Conservation (phyloP, 768 basidiomycete genomes). For the Obba rivulosa region DNA sequence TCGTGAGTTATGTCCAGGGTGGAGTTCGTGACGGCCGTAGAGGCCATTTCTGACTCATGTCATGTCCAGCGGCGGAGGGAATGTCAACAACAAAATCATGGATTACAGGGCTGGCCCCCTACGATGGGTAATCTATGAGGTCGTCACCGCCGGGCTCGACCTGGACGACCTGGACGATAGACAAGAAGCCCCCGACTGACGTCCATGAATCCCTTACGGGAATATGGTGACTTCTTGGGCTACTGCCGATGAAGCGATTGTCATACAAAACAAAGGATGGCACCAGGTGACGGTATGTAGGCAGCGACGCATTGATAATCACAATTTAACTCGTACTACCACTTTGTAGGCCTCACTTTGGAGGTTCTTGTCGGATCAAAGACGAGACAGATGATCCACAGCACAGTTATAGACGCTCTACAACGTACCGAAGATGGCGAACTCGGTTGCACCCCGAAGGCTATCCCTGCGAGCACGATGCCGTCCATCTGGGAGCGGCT, state of each 20-base stretch:
- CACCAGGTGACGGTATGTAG: background rate
- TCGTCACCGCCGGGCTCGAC: background rate
- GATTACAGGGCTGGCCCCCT: background rate
- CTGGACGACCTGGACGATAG: background rate
- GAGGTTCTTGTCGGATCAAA: background rate
- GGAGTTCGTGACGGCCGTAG: no score
- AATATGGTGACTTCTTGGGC: background rate
- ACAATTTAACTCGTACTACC: background rate
- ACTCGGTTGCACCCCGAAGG: no score
- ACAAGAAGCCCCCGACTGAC: background rate
- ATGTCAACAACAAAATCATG: background rate
- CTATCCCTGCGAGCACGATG: no score
- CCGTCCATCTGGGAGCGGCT: no score
- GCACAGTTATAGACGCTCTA: background rate
- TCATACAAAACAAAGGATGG: no score
- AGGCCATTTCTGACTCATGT: no score
- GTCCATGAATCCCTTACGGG: background rate
- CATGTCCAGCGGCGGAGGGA: background rate
- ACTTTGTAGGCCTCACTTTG: background rate
- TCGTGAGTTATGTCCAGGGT: no score
- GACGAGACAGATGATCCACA: conserved; percentile 3
- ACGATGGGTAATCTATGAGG: conserved; percentile 1
- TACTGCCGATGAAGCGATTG: background rate
- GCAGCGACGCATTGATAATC: background rate
- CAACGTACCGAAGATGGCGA: no score